phyloP scores from a whole-genome alignment of 1,284 basidiomycete genomes.

The Agroathelia rolfsii region DNA sequence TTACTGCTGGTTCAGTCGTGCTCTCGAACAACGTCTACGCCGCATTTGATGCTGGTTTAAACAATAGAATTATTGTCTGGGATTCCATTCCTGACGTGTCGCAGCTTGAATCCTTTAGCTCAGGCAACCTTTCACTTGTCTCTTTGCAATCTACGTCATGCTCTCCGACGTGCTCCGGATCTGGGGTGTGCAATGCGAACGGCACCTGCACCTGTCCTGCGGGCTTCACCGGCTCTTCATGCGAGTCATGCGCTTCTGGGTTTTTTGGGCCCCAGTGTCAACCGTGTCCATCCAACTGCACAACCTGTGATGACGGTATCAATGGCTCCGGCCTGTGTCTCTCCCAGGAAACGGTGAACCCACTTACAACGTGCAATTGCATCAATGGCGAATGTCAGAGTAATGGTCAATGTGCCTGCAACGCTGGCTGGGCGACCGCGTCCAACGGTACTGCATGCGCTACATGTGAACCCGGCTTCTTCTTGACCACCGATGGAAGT shows the following conservation, averaged over 20 bases:
- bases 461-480: conserved; percentile 65
- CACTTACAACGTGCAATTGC: conserved; percentile 64
- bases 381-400: conserved; percentile 62
- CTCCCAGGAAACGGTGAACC: conserved; percentile 33
- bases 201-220: conserved; percentile 62
- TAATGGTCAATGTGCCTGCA: conserved; percentile 63
- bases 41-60: conserved; percentile 42
- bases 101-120: conserved; percentile 43
- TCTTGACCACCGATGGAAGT: conserved; percentile 55
- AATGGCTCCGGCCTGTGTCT: conserved; percentile 65
- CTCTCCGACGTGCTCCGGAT: conserved; percentile 60
- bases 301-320: conserved; percentile 66
- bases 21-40: conserved; percentile 61
- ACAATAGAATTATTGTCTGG: conserved; percentile 57
- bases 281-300: conserved; percentile 57
- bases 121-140: conserved; percentile 42
- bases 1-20: conserved; percentile 46
- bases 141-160: conserved; percentile 63
- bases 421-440: conserved; percentile 62
- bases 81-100: conserved; percentile 66
- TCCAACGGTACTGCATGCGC: conserved; percentile 66
- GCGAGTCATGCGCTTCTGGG: conserved; percentile 62
- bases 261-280: conserved; percentile 66
- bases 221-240: conserved; percentile 68
- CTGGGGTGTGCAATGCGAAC: conserved; percentile 56